Evolutionary conservation across 2,329 filamentous ascomycete species (phyloP).

Genomic region (Alternaria burnsii): DNA sequence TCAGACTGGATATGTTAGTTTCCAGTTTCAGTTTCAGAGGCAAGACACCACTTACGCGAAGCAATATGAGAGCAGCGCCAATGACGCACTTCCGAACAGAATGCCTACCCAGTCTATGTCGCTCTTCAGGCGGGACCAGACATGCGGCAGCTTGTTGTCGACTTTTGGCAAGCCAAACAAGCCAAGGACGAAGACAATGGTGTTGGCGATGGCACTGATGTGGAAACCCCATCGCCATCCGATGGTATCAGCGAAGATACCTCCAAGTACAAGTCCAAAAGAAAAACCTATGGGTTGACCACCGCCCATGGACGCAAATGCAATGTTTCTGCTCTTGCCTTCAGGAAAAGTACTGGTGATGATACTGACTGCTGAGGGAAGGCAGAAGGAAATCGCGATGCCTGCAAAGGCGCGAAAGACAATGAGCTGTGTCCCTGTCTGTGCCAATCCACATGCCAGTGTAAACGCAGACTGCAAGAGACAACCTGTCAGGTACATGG

Average conservation of each 20-base stretch:
- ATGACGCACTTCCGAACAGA: constrained; percentile 55
- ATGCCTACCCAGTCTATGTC: constrained; percentile 66
- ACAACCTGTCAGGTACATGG: constrained; percentile 58
- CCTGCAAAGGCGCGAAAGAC: constrained; percentile 58
- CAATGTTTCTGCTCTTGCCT: constrained; percentile 61
- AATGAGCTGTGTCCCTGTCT: constrained; percentile 51
- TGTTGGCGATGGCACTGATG: constrained; percentile 53
- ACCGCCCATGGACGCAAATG: constrained; percentile 60
- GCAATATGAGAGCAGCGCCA: constrained; percentile 63
- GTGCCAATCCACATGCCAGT: constrained; percentile 54
- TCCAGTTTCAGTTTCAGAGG: constrained; percentile 51
- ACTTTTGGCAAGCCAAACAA: constrained; percentile 31
- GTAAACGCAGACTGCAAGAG: constrained; percentile 57
- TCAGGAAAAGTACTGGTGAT: constrained; percentile 58
- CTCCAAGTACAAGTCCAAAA: constrained; percentile 61
- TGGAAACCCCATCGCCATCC: constrained; percentile 63
- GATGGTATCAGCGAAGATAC: constrained; percentile 58
- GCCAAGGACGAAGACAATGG: constrained; percentile 51
- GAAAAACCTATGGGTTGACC: constrained; percentile 62
- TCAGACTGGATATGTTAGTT: background rate
- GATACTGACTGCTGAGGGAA: constrained; percentile 60
- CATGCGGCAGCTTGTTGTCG: no score
- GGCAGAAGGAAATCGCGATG: constrained; percentile 57
- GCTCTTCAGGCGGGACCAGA: constrained; percentile 40
- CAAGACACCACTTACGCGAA: constrained; percentile 54